phyloP scores from a whole-genome alignment of 1,139 yeast genomes.

The Scheffersomyces segobiensis region DNA sequence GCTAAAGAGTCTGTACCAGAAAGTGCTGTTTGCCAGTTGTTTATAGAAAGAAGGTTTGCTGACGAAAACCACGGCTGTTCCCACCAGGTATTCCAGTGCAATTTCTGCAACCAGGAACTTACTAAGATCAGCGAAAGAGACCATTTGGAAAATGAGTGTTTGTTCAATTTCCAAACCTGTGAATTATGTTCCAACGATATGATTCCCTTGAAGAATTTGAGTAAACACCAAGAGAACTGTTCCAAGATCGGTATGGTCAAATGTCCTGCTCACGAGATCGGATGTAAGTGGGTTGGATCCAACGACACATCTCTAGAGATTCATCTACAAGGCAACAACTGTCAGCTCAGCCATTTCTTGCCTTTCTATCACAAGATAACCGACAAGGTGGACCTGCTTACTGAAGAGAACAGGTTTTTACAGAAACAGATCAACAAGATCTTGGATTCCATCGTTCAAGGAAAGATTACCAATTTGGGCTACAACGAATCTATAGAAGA shows the following conservation, averaged over 20 bases:
- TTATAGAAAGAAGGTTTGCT: conserved; percentile 24
- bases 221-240: conserved; percentile 38
- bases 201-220: conserved; percentile 36
- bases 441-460: conserved; percentile 50
- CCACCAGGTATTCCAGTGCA: conserved; percentile 39
- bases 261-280: conserved; percentile 44
- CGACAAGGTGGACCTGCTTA: conserved; percentile 9
- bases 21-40: conserved; percentile 13
- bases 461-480: conserved; percentile 53
- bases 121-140: conserved; percentile 27
- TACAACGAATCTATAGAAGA: conserved; percentile 50
- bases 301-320: conserved; percentile 41
- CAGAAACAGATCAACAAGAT: conserved; percentile 48
- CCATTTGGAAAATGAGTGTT: conserved; percentile 44
- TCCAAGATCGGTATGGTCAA: conserved; percentile 29
- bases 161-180: conserved; percentile 39
- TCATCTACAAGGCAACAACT: conserved; percentile 32
- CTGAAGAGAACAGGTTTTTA: conserved; percentile 25
- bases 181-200: conserved; percentile 42
- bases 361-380: conserved; percentile 28
- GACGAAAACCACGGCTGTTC: conserved; percentile 23
- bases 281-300: conserved; percentile 43
- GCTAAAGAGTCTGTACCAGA: neutral
- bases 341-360: conserved; percentile 34
- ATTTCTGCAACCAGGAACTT: conserved; percentile 37